phyloP scores from a whole-genome alignment of 2,329 filamentous ascomycete genomes.

The Colletotrichum siamense region DNA sequence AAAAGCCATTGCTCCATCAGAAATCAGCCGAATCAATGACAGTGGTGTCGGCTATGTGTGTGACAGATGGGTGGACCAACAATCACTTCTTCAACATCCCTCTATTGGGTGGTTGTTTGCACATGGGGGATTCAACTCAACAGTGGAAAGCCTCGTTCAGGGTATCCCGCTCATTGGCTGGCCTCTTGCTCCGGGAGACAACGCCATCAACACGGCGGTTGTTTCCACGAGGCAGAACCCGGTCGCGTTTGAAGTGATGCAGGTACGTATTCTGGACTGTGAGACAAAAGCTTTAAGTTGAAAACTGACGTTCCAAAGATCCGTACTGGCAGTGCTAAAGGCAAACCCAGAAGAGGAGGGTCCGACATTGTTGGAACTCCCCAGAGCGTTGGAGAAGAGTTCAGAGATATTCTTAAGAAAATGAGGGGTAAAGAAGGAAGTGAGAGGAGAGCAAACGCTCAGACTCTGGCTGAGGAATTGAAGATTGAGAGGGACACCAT shows the following conservation, averaged over 20 bases:
- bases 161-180: neutral
- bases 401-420: neutral
- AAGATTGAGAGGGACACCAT: neutral
- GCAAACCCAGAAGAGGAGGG: neutral
- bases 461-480: neutral
- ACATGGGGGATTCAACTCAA: neutral
- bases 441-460: neutral
- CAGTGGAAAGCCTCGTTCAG: neutral
- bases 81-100: neutral
- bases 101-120: neutral
- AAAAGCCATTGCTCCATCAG: neutral
- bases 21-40: neutral
- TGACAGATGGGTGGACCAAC: neutral
- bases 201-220: neutral
- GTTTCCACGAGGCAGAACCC: neutral
- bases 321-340: neutral
- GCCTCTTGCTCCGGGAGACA: neutral
- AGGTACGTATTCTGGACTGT: neutral
- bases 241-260: neutral
- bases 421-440: neutral
- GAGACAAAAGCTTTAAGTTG: neutral
- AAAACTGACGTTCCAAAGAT: neutral
- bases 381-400: neutral
- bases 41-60: neutral
- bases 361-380: neutral